Percentiles rank a stretch among this genome's conserved stretches.
phyloP scores from a whole-genome alignment of 1,139 yeast species.

The Arxiozyma bovina region DNA sequence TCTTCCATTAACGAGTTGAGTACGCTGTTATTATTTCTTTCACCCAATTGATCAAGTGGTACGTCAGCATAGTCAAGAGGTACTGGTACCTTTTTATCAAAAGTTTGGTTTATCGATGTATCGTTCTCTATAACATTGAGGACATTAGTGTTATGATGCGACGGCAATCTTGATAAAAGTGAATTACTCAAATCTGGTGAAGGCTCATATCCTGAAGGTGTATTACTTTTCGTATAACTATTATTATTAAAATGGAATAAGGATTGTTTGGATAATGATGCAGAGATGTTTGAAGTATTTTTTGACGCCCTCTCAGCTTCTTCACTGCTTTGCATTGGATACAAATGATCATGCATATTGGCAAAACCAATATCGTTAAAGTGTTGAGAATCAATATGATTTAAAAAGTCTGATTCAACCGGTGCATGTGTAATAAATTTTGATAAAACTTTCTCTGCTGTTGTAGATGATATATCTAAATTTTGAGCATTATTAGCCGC shows the following conservation, averaged over 20 bases:
- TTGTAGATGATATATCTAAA: background rate
- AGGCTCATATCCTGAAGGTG: background rate
- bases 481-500: background rate
- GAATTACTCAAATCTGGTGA: background rate
- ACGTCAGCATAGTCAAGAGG: background rate
- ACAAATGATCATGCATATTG: conserved; percentile 15
- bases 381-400: conserved; percentile 21
- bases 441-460: conserved; percentile 20
- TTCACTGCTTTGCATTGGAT: background rate
- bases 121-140: background rate
- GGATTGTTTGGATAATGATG: background rate
- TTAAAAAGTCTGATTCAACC: conserved; percentile 28
- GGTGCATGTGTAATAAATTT: conserved; percentile 47
- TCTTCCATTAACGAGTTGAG: background rate
- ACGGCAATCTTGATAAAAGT: background rate
- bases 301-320: background rate
- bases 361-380: conserved; percentile 52
- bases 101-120: background rate
- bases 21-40: background rate
- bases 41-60: background rate
- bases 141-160: background rate
- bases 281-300: background rate
- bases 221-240: background rate
- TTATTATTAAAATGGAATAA: background rate
- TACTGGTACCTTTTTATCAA: background rate